These are phyloP conservation scores for Quercus aquifolioides DNA, from an alignment of 306 rosid species.

Conservation along the genomic window DNA sequence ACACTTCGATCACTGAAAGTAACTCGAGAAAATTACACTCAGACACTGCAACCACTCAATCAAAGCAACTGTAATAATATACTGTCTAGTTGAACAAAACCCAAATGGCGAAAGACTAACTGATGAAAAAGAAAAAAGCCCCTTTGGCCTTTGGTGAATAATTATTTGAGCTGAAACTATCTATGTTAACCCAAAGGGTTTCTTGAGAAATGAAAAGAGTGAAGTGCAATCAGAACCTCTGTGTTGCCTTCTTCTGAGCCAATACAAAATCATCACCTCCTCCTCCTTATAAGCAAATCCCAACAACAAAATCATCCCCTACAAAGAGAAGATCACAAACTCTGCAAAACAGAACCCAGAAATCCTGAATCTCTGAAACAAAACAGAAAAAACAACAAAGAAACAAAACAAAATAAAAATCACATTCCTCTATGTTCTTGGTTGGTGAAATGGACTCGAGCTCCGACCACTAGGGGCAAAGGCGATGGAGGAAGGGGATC, in stretches of 20 bases:
- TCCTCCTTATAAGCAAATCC: no score
- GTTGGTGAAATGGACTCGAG: no score
- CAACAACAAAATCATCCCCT: no score
- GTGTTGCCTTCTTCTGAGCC: slow-evolving; percentile 13
- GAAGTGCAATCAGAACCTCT: slow-evolving; percentile 37
- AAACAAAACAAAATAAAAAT: no score
- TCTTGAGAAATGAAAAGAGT: slow-evolving; percentile 42
- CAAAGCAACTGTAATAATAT: slow-evolving; percentile 22
- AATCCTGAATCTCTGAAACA: no score
- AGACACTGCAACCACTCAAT: slow-evolving; percentile 13
- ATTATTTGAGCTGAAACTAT: background rate
- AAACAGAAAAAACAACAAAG: no score
- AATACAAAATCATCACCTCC: no score
- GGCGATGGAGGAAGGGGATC: no score
- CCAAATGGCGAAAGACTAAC: slow-evolving; percentile 8
- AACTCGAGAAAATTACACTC: background rate
- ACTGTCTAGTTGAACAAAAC: slow-evolving; percentile 22
- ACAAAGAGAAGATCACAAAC: no score
- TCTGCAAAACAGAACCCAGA: no score
- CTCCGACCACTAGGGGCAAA: no score
- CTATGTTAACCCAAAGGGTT: slow-evolving; percentile 45
- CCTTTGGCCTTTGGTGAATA: slow-evolving; percentile 3
- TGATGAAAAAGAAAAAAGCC: background rate
- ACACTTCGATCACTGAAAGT: background rate
- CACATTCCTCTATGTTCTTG: no score